phyloP scores from a whole-genome alignment of 2,329 filamentous ascomycete genomes.

The Malbranchea zuffiana region DNA sequence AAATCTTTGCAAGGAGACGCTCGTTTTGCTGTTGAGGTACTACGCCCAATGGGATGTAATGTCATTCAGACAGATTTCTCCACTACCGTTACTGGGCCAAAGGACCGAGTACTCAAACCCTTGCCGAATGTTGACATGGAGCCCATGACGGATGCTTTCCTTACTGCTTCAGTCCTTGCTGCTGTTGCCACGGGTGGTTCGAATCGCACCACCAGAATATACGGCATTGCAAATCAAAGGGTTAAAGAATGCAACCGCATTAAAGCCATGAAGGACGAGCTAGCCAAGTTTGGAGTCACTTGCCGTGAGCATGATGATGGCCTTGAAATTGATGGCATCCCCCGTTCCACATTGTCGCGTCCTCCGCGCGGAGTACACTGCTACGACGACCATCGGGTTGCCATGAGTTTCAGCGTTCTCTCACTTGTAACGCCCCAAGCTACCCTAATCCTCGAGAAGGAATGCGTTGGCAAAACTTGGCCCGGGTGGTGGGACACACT shows the following conservation, averaged over 20 bases:
- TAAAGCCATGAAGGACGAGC: conserved; percentile 83
- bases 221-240: conserved; percentile 91
- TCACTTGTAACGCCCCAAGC: conserved; percentile 59
- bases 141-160: conserved; percentile 96
- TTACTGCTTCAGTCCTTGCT: conserved; percentile 85
- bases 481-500: conserved; percentile 96
- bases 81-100: conserved; percentile 88
- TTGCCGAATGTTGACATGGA: conserved; percentile 90
- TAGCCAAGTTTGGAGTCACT: conserved; percentile 81
- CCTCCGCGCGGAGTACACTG: conserved; percentile 67
- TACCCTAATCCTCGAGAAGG: conserved; percentile 72
- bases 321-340: conserved; percentile 56
- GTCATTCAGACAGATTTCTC: conserved; percentile 76
- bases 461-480: conserved; percentile 96
- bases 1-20: conserved; percentile 89
- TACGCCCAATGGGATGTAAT: conserved; percentile 84
- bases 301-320: conserved; percentile 88
- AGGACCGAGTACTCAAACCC: conserved; percentile 58
- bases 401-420: conserved; percentile 95
- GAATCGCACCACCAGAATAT: conserved; percentile 63
- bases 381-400: conserved; percentile 95
- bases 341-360: conserved; percentile 41
- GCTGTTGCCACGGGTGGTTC: conserved; percentile 68
- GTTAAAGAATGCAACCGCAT: conserved; percentile 99
- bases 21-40: conserved; percentile 79